Evolutionary conservation across 2,329 filamentous ascomycete genomes (phyloP).

Genomic region (Teratosphaeria gauchensis): DNA sequence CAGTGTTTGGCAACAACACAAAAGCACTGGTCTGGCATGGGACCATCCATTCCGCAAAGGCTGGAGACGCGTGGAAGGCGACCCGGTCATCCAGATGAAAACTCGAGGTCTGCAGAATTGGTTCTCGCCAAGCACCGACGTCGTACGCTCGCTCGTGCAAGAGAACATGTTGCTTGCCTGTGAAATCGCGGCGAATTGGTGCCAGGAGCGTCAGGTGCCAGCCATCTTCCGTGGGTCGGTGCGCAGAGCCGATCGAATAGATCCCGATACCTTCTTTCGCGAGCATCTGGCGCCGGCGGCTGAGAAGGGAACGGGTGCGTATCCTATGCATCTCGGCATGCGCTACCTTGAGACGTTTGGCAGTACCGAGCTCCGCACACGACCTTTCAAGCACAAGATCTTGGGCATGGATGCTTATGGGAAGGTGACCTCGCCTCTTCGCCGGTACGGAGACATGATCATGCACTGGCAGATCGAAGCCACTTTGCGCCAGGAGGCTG

Average conservation of each 20-base stretch:
- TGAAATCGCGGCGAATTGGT: constrained; percentile 43
- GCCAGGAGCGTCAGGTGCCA: constrained; percentile 42
- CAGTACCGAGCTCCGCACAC: constrained; percentile 35
- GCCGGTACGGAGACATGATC: constrained; percentile 52
- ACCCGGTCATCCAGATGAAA: constrained; percentile 34
- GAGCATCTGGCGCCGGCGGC: constrained; percentile 29
- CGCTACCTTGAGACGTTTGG: constrained; percentile 35
- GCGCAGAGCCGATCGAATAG: constrained; percentile 21
- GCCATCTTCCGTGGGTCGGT: constrained; percentile 38
- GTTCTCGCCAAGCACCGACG: constrained; percentile 13
- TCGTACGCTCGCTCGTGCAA: constrained; percentile 27
- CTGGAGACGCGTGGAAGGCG: constrained; percentile 30
- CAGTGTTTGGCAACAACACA: constrained; percentile 27
- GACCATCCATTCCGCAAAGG: constrained; percentile 30
- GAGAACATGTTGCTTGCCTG: constrained; percentile 49
- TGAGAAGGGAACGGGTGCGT: constrained; percentile 9
- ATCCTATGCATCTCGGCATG: constrained; percentile 29
- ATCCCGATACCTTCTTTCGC: constrained; percentile 22
- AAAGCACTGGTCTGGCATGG: constrained; percentile 29
- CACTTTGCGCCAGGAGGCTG: constrained; percentile 47
- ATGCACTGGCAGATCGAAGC: constrained; percentile 57
- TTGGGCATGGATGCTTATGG: constrained; percentile 46
- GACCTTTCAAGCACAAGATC: constrained; percentile 39
- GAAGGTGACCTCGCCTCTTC: constrained; percentile 52
- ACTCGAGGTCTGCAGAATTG: constrained; percentile 26